Conservation (phyloP, 83 land plant genomes). For the Picea mariana region DNA sequence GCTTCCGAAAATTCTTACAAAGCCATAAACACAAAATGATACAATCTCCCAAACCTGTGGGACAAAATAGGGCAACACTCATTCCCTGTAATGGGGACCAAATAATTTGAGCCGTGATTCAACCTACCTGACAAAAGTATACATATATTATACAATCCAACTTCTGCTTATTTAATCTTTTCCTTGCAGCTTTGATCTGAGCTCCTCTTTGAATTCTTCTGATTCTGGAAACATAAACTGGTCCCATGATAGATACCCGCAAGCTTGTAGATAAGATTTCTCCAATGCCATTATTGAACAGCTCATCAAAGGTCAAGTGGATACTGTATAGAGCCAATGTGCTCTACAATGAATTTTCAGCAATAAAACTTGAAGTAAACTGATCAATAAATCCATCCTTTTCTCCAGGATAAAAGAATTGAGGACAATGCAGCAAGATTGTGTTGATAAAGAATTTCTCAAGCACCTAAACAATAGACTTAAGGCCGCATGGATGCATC, state of each 20-base stretch:
- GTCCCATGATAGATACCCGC: neutral
- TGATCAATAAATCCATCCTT: neutral
- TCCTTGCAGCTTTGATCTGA: neutral
- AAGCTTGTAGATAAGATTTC: neutral
- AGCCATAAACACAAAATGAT: neutral
- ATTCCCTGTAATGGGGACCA: constrained; percentile 7
- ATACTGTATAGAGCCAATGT: constrained; percentile 6
- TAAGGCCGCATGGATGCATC: neutral
- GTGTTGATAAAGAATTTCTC: neutral
- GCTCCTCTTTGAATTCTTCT: neutral
- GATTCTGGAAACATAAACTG: neutral
- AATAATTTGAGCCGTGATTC: neutral
- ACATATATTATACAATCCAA: constrained; percentile 10
- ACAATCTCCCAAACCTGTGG: constrained; percentile 8
- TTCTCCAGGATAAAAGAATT: neutral
- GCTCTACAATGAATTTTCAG: constrained; percentile 13
- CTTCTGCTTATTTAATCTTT: constrained; percentile 1
- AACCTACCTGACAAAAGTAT: neutral
- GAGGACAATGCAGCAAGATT: constrained; percentile 6
- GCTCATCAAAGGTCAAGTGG: neutral
- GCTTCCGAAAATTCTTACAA: constrained; percentile 4
- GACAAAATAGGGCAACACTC: constrained; percentile 8
- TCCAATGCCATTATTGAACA: neutral
- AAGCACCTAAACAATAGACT: constrained; percentile 7
- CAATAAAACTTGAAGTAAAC: neutral